phyloP scores from a whole-genome alignment of 1,139 yeast species.

The Candida sanyaensis region DNA sequence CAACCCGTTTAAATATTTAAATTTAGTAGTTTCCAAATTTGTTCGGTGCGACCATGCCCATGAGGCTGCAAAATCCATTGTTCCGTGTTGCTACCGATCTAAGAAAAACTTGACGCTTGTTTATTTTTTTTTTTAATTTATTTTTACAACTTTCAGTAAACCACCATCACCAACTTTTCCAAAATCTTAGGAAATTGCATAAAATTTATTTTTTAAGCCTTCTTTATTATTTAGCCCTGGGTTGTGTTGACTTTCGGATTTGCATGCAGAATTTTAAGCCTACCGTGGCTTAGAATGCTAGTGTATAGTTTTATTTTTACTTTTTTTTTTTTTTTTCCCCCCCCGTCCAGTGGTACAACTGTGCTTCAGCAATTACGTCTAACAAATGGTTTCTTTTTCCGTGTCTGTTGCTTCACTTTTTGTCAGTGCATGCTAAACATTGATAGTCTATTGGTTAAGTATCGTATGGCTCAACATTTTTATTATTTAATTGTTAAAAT shows the following conservation, averaged over 20 bases:
- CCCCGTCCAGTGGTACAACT: too few species aligned
- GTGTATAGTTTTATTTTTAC: too few species aligned
- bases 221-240: background rate
- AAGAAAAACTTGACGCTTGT: background rate
- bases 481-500: background rate
- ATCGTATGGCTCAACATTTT: background rate
- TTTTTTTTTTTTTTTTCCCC: too few species aligned
- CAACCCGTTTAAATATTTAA: conserved; percentile 4
- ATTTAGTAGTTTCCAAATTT: too few species aligned
- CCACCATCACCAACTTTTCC: conserved; percentile 3
- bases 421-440: background rate
- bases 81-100: too few species aligned
- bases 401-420: background rate
- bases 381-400: too few species aligned
- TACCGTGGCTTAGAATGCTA: background rate
- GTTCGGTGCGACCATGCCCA: too few species aligned
- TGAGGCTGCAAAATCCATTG: too few species aligned
- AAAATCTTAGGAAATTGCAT: background rate
- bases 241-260: background rate
- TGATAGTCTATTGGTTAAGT: background rate
- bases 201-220: background rate
- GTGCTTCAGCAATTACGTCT: too few species aligned
- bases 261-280: background rate
- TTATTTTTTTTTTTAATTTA: too few species aligned
- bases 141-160: background rate